phyloP scores from a whole-genome alignment of 2,329 filamentous ascomycete species.

The Tolypocladium album region DNA sequence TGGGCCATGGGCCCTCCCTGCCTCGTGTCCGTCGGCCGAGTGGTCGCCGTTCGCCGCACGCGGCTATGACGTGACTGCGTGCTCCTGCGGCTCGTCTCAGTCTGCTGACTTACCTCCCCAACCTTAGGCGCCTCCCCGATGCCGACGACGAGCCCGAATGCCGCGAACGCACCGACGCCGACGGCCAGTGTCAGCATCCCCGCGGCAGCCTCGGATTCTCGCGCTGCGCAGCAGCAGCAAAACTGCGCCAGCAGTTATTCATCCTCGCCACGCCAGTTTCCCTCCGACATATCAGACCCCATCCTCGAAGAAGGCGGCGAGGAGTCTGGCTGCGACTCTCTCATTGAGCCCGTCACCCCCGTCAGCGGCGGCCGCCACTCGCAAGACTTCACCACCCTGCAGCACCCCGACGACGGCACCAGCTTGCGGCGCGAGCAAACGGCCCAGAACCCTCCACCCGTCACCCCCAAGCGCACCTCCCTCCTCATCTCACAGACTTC shows the following conservation, averaged over 20 bases:
- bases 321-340: constrained; percentile 46
- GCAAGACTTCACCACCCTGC: constrained; percentile 38
- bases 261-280: constrained; percentile 35
- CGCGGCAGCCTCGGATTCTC: constrained; percentile 3
- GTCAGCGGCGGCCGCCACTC: constrained; percentile 46
- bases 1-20: constrained; percentile 1
- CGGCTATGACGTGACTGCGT: constrained; percentile 9
- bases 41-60: constrained; percentile 1
- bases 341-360: constrained; percentile 51
- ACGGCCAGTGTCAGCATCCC: neutral
- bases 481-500: constrained; percentile 4
- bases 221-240: neutral
- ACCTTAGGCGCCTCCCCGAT: neutral
- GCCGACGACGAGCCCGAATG: neutral
- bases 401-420: constrained; percentile 18
- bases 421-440: constrained; percentile 12
- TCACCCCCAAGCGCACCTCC: constrained; percentile 4
- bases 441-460: constrained; percentile 5
- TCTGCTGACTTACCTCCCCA: constrained; percentile 7
- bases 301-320: constrained; percentile 46
- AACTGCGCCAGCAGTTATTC: constrained; percentile 15
- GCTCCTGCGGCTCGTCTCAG: constrained; percentile 2
- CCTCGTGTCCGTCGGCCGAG: constrained; percentile 1
- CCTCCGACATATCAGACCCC: constrained; percentile 38
- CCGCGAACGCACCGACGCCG: neutral